Evolutionary conservation across 805 yeast genomes (phyloP).

Genomic region (Yamadazyma takamatsuzukensis): DNA sequence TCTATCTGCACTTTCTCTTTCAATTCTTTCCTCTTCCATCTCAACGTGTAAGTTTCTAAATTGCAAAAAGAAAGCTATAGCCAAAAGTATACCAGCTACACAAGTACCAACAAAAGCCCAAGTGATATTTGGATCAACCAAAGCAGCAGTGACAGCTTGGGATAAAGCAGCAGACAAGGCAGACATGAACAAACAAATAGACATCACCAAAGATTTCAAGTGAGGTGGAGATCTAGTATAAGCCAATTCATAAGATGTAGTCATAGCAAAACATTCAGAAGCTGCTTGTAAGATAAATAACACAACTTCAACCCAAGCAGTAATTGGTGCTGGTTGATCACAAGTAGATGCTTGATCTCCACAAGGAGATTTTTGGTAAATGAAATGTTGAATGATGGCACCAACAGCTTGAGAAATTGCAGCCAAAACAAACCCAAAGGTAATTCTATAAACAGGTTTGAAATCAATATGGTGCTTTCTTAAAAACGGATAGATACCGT

Average conservation of each 20-base stretch:
- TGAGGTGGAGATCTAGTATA: slow-evolving; percentile 49
- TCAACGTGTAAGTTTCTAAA: slow-evolving; percentile 37
- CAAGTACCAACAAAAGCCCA: slow-evolving; percentile 41
- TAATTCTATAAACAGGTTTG: slow-evolving; percentile 43
- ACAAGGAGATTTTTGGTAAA: slow-evolving; percentile 50
- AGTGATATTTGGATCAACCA: slow-evolving; percentile 38
- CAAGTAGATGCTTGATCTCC: slow-evolving; percentile 42
- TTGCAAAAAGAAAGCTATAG: slow-evolving; percentile 26
- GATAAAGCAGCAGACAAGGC: slow-evolving; percentile 49
- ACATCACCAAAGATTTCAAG: slow-evolving; percentile 50
- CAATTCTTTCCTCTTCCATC: slow-evolving; percentile 34
- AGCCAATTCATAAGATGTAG: slow-evolving; percentile 53
- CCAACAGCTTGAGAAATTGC: slow-evolving; percentile 46
- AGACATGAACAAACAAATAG: slow-evolving; percentile 40
- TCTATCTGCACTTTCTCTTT: slow-evolving; percentile 21
- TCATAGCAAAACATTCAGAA: slow-evolving; percentile 51
- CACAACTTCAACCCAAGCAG: slow-evolving; percentile 22
- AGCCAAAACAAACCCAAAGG: slow-evolving; percentile 46
- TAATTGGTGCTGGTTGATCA: slow-evolving; percentile 23
- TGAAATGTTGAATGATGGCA: slow-evolving; percentile 46
- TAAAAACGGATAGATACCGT: slow-evolving; percentile 43
- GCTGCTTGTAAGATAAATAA: slow-evolving; percentile 28
- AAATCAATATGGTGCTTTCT: slow-evolving; percentile 39
- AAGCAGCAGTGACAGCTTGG: slow-evolving; percentile 38
- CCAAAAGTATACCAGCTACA: slow-evolving; percentile 29